Percentiles rank a stretch among this genome's conserved stretches.
phyloP scores from a whole-genome alignment of 331 rosid genomes.

The Phaseolus coccineus region DNA sequence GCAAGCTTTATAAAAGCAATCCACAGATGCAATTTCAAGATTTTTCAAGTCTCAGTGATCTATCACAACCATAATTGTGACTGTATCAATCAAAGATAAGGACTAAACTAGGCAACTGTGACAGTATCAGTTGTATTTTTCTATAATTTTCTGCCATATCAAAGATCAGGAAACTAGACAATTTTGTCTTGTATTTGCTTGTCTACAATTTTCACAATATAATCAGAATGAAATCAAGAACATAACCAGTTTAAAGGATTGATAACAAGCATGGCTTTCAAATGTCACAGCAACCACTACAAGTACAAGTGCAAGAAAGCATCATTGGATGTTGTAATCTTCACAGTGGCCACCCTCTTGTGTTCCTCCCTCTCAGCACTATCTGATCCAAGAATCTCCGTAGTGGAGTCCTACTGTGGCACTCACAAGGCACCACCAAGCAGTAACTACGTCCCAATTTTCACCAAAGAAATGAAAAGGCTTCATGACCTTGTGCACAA shows the following conservation, averaged over 20 bases:
- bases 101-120: not conserved
- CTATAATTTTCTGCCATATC: not conserved
- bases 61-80: no score
- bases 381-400: constrained; percentile 28
- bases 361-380: constrained; percentile 12
- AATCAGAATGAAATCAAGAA: not conserved
- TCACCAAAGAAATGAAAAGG: not conserved
- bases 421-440: not conserved
- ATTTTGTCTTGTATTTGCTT: not conserved
- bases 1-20: not conserved
- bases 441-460: not conserved
- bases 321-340: not conserved
- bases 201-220: not conserved
- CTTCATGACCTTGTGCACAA: not conserved
- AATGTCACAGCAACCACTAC: not conserved
- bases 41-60: not conserved
- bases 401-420: constrained; percentile 2
- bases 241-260: not conserved
- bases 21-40: not conserved
- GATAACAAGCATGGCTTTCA: constrained; percentile 5
- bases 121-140: not conserved
- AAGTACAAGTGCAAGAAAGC: not conserved
- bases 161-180: not conserved
- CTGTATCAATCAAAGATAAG: not conserved
- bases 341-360: not conserved